Evolutionary conservation across 352 stramenopile genomes (phyloP).

Genomic region (Bremia lactucae): DNA sequence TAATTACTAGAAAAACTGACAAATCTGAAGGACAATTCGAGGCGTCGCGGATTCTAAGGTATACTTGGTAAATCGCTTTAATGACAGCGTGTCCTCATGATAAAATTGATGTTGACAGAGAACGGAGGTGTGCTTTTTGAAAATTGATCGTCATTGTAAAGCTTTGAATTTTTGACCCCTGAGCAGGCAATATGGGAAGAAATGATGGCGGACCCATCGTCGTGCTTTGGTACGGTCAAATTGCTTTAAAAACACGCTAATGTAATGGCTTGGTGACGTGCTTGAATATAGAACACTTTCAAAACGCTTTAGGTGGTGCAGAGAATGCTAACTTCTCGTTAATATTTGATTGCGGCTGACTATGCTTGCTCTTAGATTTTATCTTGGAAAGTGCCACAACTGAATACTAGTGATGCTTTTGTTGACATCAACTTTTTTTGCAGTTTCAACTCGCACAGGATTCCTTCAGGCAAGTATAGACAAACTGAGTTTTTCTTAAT

Average conservation of each 20-base stretch:
- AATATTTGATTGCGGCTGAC: slow-evolving; percentile 3
- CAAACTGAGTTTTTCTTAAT: neutral
- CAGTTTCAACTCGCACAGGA: slow-evolving; percentile 82
- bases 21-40: slow-evolving; percentile 45
- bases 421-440: slow-evolving; percentile 8
- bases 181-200: slow-evolving; percentile 78
- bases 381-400: slow-evolving; percentile 37
- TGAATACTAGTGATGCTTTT: neutral
- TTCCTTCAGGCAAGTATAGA: slow-evolving; percentile 41
- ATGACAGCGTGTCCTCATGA: too few relatives aligned
- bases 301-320: slow-evolving; percentile 47
- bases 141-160: neutral
- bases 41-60: slow-evolving; percentile 55
- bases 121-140: slow-evolving; percentile 28
- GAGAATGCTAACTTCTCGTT: neutral
- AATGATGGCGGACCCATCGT: slow-evolving; percentile 77
- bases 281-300: slow-evolving; percentile 46
- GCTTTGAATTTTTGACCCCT: neutral
- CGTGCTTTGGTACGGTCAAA: slow-evolving; percentile 52
- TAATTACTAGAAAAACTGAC: neutral
- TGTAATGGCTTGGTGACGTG: slow-evolving; percentile 1
- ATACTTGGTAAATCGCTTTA: neutral
- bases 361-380: slow-evolving; percentile 36
- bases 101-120: slow-evolving; percentile 11
- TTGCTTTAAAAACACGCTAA: neutral